These are phyloP conservation scores for Friedmanniomyces simplex DNA, from an alignment of 495 filamentous ascomycete species.

Conservation along the genomic window DNA sequence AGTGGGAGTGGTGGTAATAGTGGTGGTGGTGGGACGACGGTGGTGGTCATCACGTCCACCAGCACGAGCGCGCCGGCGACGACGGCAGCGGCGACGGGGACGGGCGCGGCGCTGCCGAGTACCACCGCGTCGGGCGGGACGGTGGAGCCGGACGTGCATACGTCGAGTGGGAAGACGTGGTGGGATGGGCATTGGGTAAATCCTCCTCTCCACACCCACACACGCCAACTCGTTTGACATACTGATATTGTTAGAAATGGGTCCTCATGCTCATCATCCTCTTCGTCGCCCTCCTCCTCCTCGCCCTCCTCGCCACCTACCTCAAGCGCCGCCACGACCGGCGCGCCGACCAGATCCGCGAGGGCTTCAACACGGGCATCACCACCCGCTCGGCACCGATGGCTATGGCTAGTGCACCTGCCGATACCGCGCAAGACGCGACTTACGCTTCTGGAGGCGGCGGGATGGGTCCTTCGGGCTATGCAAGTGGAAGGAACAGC, in stretches of 20 bases:
- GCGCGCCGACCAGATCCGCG: slow-evolving; percentile 18
- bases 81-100: neutral
- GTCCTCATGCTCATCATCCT: slow-evolving; percentile 32
- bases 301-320: slow-evolving; percentile 23
- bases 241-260: slow-evolving; percentile 21
- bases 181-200: slow-evolving; percentile 6
- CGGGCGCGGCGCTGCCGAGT: neutral
- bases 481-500: slow-evolving; percentile 4
- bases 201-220: too few relatives aligned
- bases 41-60: neutral
- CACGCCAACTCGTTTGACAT: neutral
- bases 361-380: slow-evolving; percentile 22
- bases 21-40: neutral
- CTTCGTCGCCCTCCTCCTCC: slow-evolving; percentile 22
- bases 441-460: neutral
- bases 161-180: neutral
- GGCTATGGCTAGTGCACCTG: neutral
- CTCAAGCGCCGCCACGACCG: slow-evolving; percentile 25
- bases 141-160: neutral
- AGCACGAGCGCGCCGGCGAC: neutral
- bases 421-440: neutral
- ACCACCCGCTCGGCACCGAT: slow-evolving; percentile 12
- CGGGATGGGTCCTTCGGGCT: neutral
- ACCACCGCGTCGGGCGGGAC: neutral
- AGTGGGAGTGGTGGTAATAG: neutral